These are phyloP conservation scores for Zychaea mexicana DNA, from an alignment of 371 early-diverging fungal genomes.

Conservation along the genomic window DNA sequence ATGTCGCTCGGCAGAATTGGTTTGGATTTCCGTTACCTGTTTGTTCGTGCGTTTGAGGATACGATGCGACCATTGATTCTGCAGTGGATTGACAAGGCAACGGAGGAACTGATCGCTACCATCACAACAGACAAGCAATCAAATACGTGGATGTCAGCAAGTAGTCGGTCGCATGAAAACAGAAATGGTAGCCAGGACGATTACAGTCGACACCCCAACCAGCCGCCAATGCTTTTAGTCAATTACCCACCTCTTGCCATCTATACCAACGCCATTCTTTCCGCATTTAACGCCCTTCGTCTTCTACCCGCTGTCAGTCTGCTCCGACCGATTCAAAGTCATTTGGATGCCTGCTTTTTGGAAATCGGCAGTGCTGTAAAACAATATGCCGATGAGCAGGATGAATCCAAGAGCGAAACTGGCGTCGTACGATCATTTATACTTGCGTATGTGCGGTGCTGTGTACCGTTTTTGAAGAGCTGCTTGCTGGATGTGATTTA, in stretches of 20 bases:
- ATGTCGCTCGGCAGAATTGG: conserved; percentile 82
- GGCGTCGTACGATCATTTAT: conserved; percentile 33
- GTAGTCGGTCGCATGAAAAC: conserved; percentile 9
- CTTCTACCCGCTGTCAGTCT: conserved; percentile 57
- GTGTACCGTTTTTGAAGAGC: conserved; percentile 45
- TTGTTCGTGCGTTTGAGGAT: conserved; percentile 64
- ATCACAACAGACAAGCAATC: conserved; percentile 31
- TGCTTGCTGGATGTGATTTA: conserved; percentile 52
- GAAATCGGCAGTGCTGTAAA: conserved; percentile 47
- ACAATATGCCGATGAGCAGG: conserved; percentile 38
- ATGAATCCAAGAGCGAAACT: conserved; percentile 16
- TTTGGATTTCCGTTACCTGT: conserved; percentile 72
- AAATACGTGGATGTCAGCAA: conserved; percentile 52
- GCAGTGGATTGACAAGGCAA: conserved; percentile 50
- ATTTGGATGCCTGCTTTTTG: conserved; percentile 38
- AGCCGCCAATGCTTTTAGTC: conserved; percentile 63
- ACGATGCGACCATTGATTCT: conserved; percentile 61
- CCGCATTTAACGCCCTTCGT: conserved; percentile 70
- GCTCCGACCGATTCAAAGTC: conserved; percentile 19
- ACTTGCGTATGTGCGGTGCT: conserved; percentile 43
- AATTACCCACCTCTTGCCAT: conserved; percentile 72
- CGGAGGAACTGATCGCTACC: conserved; percentile 43
- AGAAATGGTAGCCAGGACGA: conserved; percentile 7
- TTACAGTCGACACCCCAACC: conserved; percentile 7
- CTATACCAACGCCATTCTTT: conserved; percentile 68